phyloP scores from a whole-genome alignment of 139 green algal genomes.

The Closterium sp. region DNA sequence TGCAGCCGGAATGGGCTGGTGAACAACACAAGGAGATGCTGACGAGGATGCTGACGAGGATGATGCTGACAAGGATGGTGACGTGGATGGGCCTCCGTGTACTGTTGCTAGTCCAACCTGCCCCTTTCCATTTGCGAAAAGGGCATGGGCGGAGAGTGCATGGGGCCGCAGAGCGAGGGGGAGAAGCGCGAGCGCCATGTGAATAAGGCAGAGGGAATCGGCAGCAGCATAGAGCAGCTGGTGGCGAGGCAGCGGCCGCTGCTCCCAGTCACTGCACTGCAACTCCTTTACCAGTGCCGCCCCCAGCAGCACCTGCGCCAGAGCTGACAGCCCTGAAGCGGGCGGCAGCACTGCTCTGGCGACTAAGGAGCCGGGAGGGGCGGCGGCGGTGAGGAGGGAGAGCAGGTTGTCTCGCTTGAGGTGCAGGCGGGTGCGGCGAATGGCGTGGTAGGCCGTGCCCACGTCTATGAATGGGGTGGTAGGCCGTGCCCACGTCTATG shows the following conservation, averaged over 20 bases:
- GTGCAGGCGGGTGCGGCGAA: background rate
- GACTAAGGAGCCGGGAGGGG: background rate
- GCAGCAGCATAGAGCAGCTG: conserved; percentile 66
- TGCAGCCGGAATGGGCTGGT: background rate
- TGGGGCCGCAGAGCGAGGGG: background rate
- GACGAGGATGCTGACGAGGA: background rate
- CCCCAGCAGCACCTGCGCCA: conserved; percentile 18
- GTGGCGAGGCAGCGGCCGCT: conserved; percentile 52
- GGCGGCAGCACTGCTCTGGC: background rate
- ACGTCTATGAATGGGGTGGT: too few species aligned
- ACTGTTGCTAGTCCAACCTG: background rate
- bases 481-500: background rate
- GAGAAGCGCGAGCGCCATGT: conserved; percentile 31
- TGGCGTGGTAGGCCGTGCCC: background rate
- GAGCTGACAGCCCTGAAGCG: background rate
- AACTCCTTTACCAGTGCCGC: conserved; percentile 28
- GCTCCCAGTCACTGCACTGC: conserved; percentile 64
- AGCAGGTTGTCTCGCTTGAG: background rate
- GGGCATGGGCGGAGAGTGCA: background rate
- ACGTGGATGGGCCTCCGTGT: background rate
- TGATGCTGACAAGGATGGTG: background rate
- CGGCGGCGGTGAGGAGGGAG: background rate
- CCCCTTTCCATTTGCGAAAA: background rate
- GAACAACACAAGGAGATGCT: background rate
- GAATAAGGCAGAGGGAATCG: conserved; percentile 51